Base-by-base conservation (phyloP, 305 asterid species). In the Withania somnifera region DNA sequence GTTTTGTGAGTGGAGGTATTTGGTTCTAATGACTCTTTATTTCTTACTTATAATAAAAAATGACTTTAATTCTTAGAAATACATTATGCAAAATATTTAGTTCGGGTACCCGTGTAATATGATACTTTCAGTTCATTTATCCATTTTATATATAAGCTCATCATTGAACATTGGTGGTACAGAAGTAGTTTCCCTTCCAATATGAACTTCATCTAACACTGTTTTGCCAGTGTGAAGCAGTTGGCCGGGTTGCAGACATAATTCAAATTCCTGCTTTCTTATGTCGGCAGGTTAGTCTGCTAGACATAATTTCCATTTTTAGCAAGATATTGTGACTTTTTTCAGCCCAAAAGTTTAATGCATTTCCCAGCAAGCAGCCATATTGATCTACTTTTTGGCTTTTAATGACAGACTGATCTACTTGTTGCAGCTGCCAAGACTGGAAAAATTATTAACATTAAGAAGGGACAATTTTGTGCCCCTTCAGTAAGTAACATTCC, bases 401-500 rank as follows among this genome's bases (percentile, higher is more conserved):
- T 76, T 71, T 45, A 54, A 84, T 82, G 87, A 84, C 94, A 94
- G 99, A 94, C 98, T 17, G 98, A 96, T 89, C 97, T 96, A 81
- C 97, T 96, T 76, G 93, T 94, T 87, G 98, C 98, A 84, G 98
- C 99, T 80, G 98, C 98, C 58, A 93, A 93, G 88, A 96, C 99
- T 66, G 97, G 98, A 66, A 92, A 79, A 81, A 93, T 96, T 86
- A 93, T 96, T 83, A 96, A 94, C 84, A 92, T 93, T 68, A 96
- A 96, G 91, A 96, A 96, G 88, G 99, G 98, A 89, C 98, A 93
- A 86, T 96, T 96, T 84, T 96, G 98, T 85, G 99, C 98, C 32
- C 90, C 99, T 82, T 93, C 98, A 20, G 98, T 96, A 63, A 82
- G 90, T 82, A 60, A 36, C 15, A 0, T 24, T 32, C 66, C 42